Percentiles rank a stretch among this genome's conserved stretches.
Conservation (phyloP, 176 grass and related monocot genomes). For the Areca catechu region DNA sequence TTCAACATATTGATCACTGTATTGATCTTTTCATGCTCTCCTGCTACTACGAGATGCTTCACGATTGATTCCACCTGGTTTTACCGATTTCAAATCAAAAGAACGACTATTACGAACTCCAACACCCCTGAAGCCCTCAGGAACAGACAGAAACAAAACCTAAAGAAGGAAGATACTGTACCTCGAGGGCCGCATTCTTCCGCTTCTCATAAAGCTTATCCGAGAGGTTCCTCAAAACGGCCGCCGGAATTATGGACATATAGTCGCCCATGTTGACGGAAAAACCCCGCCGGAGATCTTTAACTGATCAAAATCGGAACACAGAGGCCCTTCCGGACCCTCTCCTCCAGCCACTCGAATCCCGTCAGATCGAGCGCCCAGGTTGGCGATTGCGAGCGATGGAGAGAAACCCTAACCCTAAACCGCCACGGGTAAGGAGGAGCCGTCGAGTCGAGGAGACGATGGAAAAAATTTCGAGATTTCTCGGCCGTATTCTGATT, state of each 20-base stretch:
- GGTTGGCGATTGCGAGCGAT: too few species aligned
- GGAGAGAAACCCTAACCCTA: too few species aligned
- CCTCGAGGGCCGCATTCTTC: conserved; percentile 98
- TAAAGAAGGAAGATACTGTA: conserved; percentile 28
- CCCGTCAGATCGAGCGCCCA: background rate
- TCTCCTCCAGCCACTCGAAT: background rate
- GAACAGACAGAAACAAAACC: too few species aligned
- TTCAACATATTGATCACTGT: conserved; percentile 59
- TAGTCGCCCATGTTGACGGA: conserved; percentile 36
- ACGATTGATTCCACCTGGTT: conserved; percentile 80
- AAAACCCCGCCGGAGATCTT: background rate
- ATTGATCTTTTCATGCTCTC: conserved; percentile 86
- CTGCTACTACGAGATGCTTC: conserved; percentile 57
- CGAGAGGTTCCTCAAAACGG: conserved; percentile 77
- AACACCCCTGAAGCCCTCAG: too few species aligned
- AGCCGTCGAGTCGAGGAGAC: too few species aligned
- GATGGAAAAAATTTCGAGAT: too few species aligned
- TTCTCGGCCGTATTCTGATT: too few species aligned
- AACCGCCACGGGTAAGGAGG: too few species aligned
- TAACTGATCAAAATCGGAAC: background rate
- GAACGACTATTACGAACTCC: too few species aligned
- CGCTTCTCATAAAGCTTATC: conserved; percentile 99
- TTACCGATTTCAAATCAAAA: too few species aligned
- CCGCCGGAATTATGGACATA: conserved; percentile 60
- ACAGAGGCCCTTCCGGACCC: background rate